Evolutionary conservation across 2,329 filamentous ascomycete species (phyloP).

Genomic region (Mollisiaceae sp.): DNA sequence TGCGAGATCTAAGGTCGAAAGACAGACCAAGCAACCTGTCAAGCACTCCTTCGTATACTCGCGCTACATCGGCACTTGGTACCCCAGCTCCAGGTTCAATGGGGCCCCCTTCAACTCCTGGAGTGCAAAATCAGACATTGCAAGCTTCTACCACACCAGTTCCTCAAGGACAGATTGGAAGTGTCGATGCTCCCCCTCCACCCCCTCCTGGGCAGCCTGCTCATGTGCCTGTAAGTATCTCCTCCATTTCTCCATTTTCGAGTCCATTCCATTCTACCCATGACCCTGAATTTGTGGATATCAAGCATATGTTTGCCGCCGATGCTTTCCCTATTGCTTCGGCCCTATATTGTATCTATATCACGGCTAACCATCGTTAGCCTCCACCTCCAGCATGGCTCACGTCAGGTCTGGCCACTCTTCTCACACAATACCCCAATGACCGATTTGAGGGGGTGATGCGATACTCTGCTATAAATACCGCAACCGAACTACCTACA

Average conservation of each 20-base stretch:
- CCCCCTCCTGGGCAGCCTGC: slow-evolving; percentile 60
- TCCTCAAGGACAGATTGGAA: slow-evolving; percentile 64
- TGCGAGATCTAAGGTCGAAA: slow-evolving; percentile 58
- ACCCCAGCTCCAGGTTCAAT: slow-evolving; percentile 59
- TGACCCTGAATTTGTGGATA: slow-evolving; percentile 26
- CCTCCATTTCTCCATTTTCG: slow-evolving; percentile 29
- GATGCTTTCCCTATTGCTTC: slow-evolving; percentile 23
- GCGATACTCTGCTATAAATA: slow-evolving; percentile 85
- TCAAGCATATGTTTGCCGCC: no score
- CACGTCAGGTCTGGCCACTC: slow-evolving; percentile 69
- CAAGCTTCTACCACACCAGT: slow-evolving; percentile 42
- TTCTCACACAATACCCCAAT: slow-evolving; percentile 73
- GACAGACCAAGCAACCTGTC: slow-evolving; percentile 46
- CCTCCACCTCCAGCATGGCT: slow-evolving; percentile 91
- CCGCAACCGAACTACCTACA: slow-evolving; percentile 68
- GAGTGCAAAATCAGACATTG: slow-evolving; percentile 38
- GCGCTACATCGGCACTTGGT: slow-evolving; percentile 48
- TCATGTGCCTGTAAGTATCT: slow-evolving; percentile 63
- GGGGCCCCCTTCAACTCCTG: slow-evolving; percentile 54
- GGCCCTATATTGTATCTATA: slow-evolving; percentile 18
- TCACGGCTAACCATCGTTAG: slow-evolving; percentile 51
- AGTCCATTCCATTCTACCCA: slow-evolving; percentile 29
- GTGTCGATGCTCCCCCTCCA: slow-evolving; percentile 69
- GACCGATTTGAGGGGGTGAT: slow-evolving; percentile 90
- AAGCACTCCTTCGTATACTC: slow-evolving; percentile 51